A percentile compares a stretch with the other conserved stretches of the same genome.
These are phyloP conservation scores for Starmerella ratchasimensis DNA, from an alignment of 805 yeast species.

Conservation along the genomic window DNA sequence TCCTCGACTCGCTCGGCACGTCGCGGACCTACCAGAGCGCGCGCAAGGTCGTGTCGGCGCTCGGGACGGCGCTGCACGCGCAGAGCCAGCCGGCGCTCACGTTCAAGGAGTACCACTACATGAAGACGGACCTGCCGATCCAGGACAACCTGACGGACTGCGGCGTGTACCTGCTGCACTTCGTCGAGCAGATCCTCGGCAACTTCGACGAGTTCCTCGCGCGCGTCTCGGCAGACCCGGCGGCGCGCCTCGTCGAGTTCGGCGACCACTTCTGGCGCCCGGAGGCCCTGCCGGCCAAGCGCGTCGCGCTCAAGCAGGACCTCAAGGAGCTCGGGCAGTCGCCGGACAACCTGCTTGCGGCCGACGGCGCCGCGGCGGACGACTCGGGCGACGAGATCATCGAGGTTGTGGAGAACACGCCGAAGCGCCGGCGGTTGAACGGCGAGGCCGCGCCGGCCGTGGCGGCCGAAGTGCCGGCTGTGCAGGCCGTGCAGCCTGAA, in stretches of 20 bases:
- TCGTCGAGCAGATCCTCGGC: conserved; percentile 44
- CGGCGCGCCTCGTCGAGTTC: conserved; percentile 1
- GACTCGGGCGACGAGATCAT: conserved; percentile 16
- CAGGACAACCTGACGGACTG: conserved; percentile 89
- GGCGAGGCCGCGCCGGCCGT: too few species aligned
- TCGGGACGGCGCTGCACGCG: conserved; percentile 4
- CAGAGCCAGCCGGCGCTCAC: conserved; percentile 31
- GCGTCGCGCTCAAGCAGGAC: conserved; percentile 8
- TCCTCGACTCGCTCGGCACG: conserved; percentile 60
- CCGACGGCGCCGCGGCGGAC: background rate
- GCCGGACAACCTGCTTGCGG: conserved; percentile 1
- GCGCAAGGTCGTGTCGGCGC: conserved; percentile 11
- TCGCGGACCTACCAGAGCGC: conserved; percentile 8
- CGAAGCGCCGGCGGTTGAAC: too few species aligned
- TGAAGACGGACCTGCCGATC: conserved; percentile 51
- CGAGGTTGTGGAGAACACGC: conserved; percentile 17
- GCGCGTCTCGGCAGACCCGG: background rate
- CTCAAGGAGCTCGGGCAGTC: background rate
- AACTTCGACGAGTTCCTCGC: conserved; percentile 33
- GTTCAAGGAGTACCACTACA: conserved; percentile 39
- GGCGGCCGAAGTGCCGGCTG: too few species aligned
- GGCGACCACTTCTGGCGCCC: conserved; percentile 15
- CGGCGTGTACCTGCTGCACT: conserved; percentile 80
- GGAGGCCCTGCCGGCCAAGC: conserved; percentile 8
- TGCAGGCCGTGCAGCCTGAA: too few species aligned